Percentiles rank a stretch among this genome's conserved stretches.
Evolutionary conservation across 192 early-diverging fungal species (phyloP).

Genomic region (Podila epigama): DNA sequence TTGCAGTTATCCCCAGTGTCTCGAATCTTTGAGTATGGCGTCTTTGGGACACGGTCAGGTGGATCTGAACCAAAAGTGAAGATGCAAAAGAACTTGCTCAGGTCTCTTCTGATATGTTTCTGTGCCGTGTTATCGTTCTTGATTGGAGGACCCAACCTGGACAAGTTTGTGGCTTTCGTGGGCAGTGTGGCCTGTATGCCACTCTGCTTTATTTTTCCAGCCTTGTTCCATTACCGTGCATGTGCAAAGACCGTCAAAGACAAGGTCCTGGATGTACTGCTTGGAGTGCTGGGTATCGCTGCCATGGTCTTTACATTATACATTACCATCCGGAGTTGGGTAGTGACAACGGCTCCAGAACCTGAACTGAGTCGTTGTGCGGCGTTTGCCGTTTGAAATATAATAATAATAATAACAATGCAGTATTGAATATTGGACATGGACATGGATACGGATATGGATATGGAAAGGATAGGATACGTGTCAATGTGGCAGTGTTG

Average conservation of each 20-base stretch:
- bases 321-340: constrained; percentile 67
- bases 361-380: constrained; percentile 12
- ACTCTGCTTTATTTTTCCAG: constrained; percentile 77
- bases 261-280: constrained; percentile 53
- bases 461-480: too few species aligned
- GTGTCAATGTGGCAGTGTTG: too few species aligned
- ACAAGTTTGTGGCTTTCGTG: constrained; percentile 82
- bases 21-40: constrained; percentile 69
- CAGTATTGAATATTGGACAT: too few species aligned
- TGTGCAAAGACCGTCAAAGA: constrained; percentile 40
- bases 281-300: constrained; percentile 70
- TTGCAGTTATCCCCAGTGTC: constrained; percentile 76
- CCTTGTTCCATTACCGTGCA: constrained; percentile 73
- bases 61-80: constrained; percentile 59
- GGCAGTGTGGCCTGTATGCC: constrained; percentile 82
- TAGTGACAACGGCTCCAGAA: constrained; percentile 10
- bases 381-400: constrained; percentile 15
- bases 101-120: constrained; percentile 61
- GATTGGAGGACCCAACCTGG: constrained; percentile 66
- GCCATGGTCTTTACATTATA: constrained; percentile 70
- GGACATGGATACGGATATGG: too few species aligned
- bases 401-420: too few species aligned
- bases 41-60: constrained; percentile 67
- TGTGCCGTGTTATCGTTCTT: constrained; percentile 67
- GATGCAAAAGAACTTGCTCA: constrained; percentile 78